A percentile compares a stretch with the other conserved stretches of the same genome.
Evolutionary conservation across 1,284 basidiomycete species (phyloP).

Genomic region (Malassezia restricta): DNA sequence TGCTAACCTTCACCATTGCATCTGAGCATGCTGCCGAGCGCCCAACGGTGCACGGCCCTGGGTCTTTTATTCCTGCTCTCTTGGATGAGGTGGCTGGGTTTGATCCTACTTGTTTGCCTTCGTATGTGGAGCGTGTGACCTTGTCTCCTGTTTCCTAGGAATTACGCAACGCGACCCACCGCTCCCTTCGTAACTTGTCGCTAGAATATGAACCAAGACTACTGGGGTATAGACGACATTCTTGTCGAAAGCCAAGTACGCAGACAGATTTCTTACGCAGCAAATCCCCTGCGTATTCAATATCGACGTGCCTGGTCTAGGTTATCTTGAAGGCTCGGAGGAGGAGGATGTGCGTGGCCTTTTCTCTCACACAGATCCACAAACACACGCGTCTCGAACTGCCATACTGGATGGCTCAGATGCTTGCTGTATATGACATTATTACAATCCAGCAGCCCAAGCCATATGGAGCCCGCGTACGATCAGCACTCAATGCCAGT

Average conservation of each 20-base stretch:
- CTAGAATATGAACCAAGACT: constrained; percentile 30
- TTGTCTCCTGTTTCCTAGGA: neutral
- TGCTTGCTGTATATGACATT: constrained; percentile 34
- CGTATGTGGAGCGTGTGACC: neutral
- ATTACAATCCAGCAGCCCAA: constrained; percentile 37
- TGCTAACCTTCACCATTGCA: constrained; percentile 69
- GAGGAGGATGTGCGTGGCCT: constrained; percentile 15
- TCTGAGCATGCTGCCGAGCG: constrained; percentile 65
- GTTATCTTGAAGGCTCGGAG: constrained; percentile 32
- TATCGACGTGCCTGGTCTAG: constrained; percentile 37
- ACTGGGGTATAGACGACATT: constrained; percentile 39
- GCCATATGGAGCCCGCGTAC: constrained; percentile 31
- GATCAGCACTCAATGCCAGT: constrained; percentile 36
- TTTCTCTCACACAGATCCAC: constrained; percentile 21
- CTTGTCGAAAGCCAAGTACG: constrained; percentile 24
- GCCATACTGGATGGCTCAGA: constrained; percentile 41
- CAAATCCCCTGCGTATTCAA: constrained; percentile 37
- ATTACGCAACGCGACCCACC: too few relatives aligned
- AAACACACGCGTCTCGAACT: constrained; percentile 33
- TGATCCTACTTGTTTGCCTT: neutral
- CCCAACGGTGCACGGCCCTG: constrained; percentile 64
- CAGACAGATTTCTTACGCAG: constrained; percentile 8
- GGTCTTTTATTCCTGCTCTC: constrained; percentile 72
- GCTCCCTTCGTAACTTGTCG: neutral
- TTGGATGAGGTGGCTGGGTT: constrained; percentile 60